Evolutionary conservation across 305 asterid species (phyloP).

Genomic region (Plantago coronopus): DNA sequence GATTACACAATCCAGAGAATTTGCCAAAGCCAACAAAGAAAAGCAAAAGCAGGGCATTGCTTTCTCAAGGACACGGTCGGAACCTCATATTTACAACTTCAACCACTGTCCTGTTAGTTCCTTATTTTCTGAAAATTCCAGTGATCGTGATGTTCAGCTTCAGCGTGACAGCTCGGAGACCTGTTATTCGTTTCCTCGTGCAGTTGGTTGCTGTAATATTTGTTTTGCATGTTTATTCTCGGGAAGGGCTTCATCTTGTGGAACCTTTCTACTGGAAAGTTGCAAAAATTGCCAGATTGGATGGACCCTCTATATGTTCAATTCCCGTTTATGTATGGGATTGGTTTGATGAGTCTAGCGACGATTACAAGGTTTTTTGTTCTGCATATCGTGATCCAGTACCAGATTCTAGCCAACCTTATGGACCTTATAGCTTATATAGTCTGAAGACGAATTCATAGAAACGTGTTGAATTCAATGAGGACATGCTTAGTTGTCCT

Average conservation of each 20-base stretch:
- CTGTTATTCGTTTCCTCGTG: too few species aligned
- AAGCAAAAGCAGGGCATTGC: too few species aligned
- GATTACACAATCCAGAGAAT: too few species aligned
- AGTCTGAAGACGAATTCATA: slow-evolving; percentile 34
- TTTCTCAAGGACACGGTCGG: too few species aligned
- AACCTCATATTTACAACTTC: too few species aligned
- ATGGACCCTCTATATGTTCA: too few species aligned
- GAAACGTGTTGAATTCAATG: slow-evolving; percentile 11
- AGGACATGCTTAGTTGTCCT: background rate
- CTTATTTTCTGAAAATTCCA: slow-evolving; percentile 15
- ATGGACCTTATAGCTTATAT: too few species aligned
- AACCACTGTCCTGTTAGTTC: slow-evolving; percentile 31
- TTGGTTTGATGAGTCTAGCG: slow-evolving; percentile 27
- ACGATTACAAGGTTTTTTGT: slow-evolving; percentile 34
- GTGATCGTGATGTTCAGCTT: background rate
- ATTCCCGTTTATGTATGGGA: slow-evolving; percentile 9
- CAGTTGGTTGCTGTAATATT: slow-evolving; percentile 38
- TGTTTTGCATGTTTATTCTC: slow-evolving; percentile 20
- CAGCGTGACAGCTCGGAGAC: too few species aligned
- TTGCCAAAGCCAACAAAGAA: too few species aligned
- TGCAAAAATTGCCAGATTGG: slow-evolving; percentile 22
- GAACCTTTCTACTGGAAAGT: slow-evolving; percentile 30
- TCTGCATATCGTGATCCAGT: too few species aligned
- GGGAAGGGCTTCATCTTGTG: slow-evolving; percentile 20
- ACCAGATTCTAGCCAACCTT: background rate